A percentile compares a stretch with the other conserved stretches of the same genome.
Evolutionary conservation across 306 rosid genomes (phyloP).

Genomic region (Astragalus glycyphyllos): DNA sequence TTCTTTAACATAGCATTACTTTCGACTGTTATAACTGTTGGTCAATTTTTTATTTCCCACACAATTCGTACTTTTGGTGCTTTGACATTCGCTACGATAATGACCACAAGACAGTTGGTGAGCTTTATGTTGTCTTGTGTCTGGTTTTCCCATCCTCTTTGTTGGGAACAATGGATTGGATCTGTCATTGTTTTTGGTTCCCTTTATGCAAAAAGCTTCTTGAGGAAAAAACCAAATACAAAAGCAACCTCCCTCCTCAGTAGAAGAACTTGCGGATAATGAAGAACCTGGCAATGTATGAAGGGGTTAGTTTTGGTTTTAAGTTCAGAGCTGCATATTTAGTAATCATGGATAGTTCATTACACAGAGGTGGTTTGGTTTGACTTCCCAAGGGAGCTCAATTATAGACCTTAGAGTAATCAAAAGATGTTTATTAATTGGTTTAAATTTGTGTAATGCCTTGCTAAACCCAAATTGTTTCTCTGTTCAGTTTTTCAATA

Average conservation of each 20-base stretch:
- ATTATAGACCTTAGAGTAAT: constrained; percentile 39
- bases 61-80: constrained; percentile 97
- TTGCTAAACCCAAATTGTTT: constrained; percentile 37
- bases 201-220: constrained; percentile 74
- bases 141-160: constrained; percentile 91
- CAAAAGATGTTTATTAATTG: constrained; percentile 33
- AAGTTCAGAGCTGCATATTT: constrained; percentile 51
- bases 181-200: constrained; percentile 86
- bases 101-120: constrained; percentile 99
- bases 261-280: constrained; percentile 50
- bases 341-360: constrained; percentile 31
- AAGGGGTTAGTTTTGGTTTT: constrained; percentile 54
- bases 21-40: constrained; percentile 86
- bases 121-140: constrained; percentile 89
- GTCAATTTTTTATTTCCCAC: constrained; percentile 96
- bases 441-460: constrained; percentile 31
- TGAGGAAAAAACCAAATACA: constrained; percentile 62
- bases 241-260: constrained; percentile 48
- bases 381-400: constrained; percentile 36
- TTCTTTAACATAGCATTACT: constrained; percentile 80
- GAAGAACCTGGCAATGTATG: constrained; percentile 51
- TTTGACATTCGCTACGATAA: constrained; percentile 90
- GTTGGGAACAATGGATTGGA: constrained; percentile 89
- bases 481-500: constrained; percentile 17
- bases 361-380: constrained; percentile 12